A percentile compares a stretch with the other conserved stretches of the same genome.
Evolutionary conservation across 192 early-diverging fungal genomes (phyloP).

Genomic region (Podila verticillata): DNA sequence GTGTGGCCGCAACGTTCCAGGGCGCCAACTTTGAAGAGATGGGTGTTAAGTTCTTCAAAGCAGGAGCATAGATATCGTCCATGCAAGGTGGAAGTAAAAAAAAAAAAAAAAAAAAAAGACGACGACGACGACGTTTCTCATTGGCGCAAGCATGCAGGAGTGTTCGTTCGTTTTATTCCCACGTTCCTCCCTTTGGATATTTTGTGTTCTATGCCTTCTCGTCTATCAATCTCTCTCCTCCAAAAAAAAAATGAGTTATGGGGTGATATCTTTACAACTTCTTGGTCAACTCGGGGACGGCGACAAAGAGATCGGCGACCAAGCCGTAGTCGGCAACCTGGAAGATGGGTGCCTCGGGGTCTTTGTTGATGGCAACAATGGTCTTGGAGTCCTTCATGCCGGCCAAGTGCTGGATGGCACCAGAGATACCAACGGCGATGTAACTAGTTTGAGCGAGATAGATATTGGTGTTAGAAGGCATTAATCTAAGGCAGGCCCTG

Average conservation of each 20-base stretch:
- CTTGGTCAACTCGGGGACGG: slow-evolving; percentile 91
- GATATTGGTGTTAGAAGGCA: not conserved
- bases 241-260: not conserved
- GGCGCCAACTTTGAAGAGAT: slow-evolving; percentile 72
- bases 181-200: no score
- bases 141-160: no score
- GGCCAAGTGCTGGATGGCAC: slow-evolving; percentile 97
- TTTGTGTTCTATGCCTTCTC: not conserved
- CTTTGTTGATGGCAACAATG: slow-evolving; percentile 99
- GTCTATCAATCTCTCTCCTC: not conserved
- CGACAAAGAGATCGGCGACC: slow-evolving; percentile 93
- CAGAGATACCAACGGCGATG: slow-evolving; percentile 95
- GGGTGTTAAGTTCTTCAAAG: slow-evolving; percentile 88
- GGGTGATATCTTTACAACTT: slow-evolving; percentile 69
- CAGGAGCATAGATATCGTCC: slow-evolving; percentile 9
- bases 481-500: not conserved
- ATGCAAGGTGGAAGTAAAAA: not conserved
- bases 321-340: slow-evolving; percentile 97
- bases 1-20: slow-evolving; percentile 84
- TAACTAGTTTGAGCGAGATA: slow-evolving; percentile 74
- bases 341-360: slow-evolving; percentile 98
- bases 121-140: not conserved
- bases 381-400: slow-evolving; percentile 99
- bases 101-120: not conserved
- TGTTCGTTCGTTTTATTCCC: not conserved